Evolutionary conservation across 306 rosid genomes (phyloP).

Genomic region (Ochetophila trinervis): DNA sequence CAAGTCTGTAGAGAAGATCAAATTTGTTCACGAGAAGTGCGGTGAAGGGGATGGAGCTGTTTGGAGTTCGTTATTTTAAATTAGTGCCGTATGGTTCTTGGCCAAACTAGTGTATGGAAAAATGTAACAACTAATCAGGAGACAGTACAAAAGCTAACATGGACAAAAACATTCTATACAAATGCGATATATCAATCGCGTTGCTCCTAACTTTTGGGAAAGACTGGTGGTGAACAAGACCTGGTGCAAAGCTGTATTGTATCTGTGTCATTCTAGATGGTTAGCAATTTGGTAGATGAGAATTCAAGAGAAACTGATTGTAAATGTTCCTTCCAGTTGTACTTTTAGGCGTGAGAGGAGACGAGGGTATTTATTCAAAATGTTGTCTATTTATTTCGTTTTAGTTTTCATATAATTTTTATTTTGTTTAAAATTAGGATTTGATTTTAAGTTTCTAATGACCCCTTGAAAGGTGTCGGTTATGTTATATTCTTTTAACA

Average conservation of each 20-base stretch:
- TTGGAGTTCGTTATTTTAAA: constrained; percentile 73
- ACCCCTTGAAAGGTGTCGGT: background rate
- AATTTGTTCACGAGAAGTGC: constrained; percentile 82
- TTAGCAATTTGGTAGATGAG: constrained; percentile 23
- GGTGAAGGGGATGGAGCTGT: constrained; percentile 92
- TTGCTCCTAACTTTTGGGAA: constrained; percentile 2
- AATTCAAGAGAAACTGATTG: constrained; percentile 15
- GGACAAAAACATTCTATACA: constrained; percentile 18
- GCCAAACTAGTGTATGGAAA: constrained; percentile 7
- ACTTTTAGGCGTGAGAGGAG: background rate
- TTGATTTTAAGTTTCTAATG: background rate
- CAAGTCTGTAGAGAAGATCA: constrained; percentile 94
- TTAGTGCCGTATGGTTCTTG: constrained; percentile 13
- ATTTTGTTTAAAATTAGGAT: background rate
- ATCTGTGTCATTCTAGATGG: constrained; percentile 11
- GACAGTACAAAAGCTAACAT: constrained; percentile 22
- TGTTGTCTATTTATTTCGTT: background rate
- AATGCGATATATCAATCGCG: constrained; percentile 13
- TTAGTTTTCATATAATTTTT: background rate
- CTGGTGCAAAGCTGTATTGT: constrained; percentile 28
- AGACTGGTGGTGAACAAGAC: background rate
- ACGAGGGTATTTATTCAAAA: constrained; percentile 6
- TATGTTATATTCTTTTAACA: constrained; percentile 1
- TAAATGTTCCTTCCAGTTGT: constrained; percentile 21
- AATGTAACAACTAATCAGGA: constrained; percentile 16